phyloP scores from a whole-genome alignment of 1,284 basidiomycete genomes.

The Rhodotorula sp. region DNA sequence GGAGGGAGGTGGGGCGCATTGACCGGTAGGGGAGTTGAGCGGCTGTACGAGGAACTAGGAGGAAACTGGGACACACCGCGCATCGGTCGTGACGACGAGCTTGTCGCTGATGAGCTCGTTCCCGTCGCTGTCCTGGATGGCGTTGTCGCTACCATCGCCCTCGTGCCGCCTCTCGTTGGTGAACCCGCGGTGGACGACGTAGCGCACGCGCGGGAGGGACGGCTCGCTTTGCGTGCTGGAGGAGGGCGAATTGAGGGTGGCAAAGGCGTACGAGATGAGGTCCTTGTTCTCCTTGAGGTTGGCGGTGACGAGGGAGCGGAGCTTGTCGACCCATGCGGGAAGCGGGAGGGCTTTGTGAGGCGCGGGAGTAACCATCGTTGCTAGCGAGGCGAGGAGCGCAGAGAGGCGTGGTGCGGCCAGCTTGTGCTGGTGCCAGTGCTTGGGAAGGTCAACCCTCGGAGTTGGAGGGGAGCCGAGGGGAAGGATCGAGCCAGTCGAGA shows the following conservation, averaged over 20 bases:
- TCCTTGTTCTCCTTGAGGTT: slow-evolving; percentile 43
- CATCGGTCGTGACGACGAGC: slow-evolving; percentile 52
- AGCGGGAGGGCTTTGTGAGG: slow-evolving; percentile 13
- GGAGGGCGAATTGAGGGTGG: slow-evolving; percentile 39
- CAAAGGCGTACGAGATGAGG: slow-evolving; percentile 48
- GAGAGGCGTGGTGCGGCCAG: neutral
- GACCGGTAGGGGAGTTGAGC: too few relatives aligned
- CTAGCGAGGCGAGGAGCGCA: too few relatives aligned
- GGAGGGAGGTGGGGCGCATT: neutral
- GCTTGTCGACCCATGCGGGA: slow-evolving; percentile 22
- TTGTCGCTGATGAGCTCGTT: slow-evolving; percentile 46
- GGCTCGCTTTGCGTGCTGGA: neutral
- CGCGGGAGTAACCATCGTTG: too few relatives aligned
- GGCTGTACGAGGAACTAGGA: neutral
- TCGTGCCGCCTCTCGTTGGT: slow-evolving; percentile 49
- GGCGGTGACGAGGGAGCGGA: slow-evolving; percentile 27
- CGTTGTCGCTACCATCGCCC: slow-evolving; percentile 41
- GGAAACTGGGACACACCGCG: slow-evolving; percentile 38
- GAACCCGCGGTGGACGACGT: slow-evolving; percentile 53
- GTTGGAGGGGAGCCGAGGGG: neutral
- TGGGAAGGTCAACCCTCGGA: neutral
- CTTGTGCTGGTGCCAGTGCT: neutral
- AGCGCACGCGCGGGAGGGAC: slow-evolving; percentile 44
- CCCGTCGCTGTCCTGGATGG: slow-evolving; percentile 42
- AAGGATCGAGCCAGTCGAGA: too few relatives aligned